Percentiles rank a stretch among this genome's conserved stretches.
phyloP scores from a whole-genome alignment of 345 rosid species.

The Trapa incisa region DNA sequence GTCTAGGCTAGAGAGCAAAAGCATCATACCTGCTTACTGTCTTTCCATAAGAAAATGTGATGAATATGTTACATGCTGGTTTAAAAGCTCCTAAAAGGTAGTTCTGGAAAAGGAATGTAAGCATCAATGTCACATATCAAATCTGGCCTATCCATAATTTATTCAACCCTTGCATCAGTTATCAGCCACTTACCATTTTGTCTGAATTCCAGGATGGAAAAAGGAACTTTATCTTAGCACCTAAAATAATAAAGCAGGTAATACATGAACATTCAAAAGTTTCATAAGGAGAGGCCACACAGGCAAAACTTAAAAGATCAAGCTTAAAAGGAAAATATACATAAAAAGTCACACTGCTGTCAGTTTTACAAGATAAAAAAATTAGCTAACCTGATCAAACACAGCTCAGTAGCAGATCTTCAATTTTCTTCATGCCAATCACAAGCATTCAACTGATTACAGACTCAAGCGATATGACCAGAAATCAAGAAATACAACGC shows the following conservation, averaged over 20 bases:
- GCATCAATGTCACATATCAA: neutral
- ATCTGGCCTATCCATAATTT: neutral
- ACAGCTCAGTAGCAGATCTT: neutral
- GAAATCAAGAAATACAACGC: neutral
- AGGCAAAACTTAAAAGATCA: neutral
- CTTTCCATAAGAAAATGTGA: constrained; percentile 69
- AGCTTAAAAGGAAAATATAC: neutral
- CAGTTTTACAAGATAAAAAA: neutral
- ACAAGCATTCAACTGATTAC: neutral
- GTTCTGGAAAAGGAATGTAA: constrained; percentile 36
- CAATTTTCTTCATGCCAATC: neutral
- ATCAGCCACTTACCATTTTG: neutral
- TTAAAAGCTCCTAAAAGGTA: constrained; percentile 93
- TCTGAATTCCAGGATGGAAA: neutral
- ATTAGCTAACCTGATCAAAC: neutral
- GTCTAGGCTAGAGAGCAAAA: neutral
- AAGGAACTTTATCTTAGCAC: neutral
- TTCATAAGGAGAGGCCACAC: neutral
- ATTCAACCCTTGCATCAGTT: neutral
- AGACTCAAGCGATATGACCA: neutral
- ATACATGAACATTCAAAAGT: neutral
- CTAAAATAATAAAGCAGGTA: neutral
- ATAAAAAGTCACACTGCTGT: neutral
- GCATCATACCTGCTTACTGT: constrained; percentile 44
- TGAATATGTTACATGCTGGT: constrained; percentile 67